phyloP scores from a whole-genome alignment of 2,329 filamentous ascomycete species.

The Arthrobotrys sinensis region DNA sequence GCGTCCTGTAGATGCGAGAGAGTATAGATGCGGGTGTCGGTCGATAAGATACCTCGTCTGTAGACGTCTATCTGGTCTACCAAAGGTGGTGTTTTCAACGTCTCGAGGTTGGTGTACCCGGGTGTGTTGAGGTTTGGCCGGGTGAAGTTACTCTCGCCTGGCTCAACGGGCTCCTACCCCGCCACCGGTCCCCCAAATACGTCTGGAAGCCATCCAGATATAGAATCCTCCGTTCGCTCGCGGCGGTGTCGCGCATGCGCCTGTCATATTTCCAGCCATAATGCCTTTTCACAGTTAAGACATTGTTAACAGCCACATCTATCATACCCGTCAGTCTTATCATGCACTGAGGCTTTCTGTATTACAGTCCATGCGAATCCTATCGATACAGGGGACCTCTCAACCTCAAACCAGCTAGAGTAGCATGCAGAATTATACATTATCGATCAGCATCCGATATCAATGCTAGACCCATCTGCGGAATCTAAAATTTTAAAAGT shows the following conservation, averaged over 20 bases:
- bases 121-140: conserved; percentile 34
- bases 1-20: conserved; percentile 28
- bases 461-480: conserved; percentile 27
- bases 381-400: conserved; percentile 36
- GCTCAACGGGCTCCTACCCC: conserved; percentile 27
- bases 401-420: conserved; percentile 10
- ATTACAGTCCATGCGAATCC: conserved; percentile 38
- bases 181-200: conserved; percentile 32
- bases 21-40: conserved; percentile 29
- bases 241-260: conserved; percentile 55
- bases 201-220: conserved; percentile 21
- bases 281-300: conserved; percentile 26
- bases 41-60: conserved; percentile 41
- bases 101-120: conserved; percentile 33
- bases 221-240: conserved; percentile 37
- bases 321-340: conserved; percentile 34
- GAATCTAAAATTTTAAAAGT: conserved; percentile 37
- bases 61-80: conserved; percentile 43
- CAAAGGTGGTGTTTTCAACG: conserved; percentile 40
- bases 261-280: conserved; percentile 40
- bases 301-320: conserved; percentile 38
- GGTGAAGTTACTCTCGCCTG: conserved; percentile 40
- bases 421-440: conserved; percentile 18
- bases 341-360: conserved; percentile 20
- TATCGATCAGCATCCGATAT: conserved; percentile 44